Percentiles rank a stretch among this genome's conserved stretches.
These are phyloP conservation scores for Vickermania ingenoplastis DNA, from an alignment of 208 protist species.

Conservation along the genomic window DNA sequence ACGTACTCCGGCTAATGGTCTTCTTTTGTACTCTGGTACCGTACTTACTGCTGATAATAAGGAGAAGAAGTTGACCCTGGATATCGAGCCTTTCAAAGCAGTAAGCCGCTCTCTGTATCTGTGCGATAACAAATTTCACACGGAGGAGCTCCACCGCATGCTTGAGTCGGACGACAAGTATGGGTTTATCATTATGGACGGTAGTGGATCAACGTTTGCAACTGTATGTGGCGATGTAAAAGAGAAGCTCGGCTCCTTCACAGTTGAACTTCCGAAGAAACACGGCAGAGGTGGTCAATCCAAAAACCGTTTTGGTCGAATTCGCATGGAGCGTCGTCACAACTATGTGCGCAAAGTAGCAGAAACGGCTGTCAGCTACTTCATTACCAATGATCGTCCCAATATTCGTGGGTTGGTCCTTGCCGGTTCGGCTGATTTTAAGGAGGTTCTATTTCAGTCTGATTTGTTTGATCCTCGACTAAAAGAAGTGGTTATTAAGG, in stretches of 20 bases:
- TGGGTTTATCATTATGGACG: conserved; percentile 99
- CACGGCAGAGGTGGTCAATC: conserved; percentile 99
- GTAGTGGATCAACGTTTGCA: conserved; percentile 96
- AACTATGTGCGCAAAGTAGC: conserved; percentile 99
- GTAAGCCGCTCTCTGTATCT: conserved; percentile 99
- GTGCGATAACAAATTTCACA: conserved; percentile 98
- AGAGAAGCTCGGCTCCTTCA: conserved; percentile 97
- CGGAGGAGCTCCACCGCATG: conserved; percentile 96
- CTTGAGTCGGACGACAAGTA: conserved; percentile 99
- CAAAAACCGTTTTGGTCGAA: conserved; percentile 99
- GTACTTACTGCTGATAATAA: conserved; percentile 98
- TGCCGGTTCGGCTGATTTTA: conserved; percentile 99
- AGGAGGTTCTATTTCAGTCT: conserved; percentile 95
- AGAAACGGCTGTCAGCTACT: conserved; percentile 95
- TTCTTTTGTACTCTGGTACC: conserved; percentile 99
- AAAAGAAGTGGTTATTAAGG: conserved; percentile 96
- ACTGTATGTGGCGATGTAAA: conserved; percentile 97
- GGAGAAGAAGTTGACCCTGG: conserved; percentile 98
- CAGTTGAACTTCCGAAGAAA: conserved; percentile 99
- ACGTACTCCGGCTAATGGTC: conserved; percentile 92
- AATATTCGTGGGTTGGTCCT: conserved; percentile 99
- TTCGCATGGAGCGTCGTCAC: conserved; percentile 99
- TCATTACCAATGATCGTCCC: conserved; percentile 97
- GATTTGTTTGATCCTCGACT: conserved; percentile 98
- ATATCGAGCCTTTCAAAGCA: conserved; percentile 99